Base-by-base conservation (phyloP, 148 eudicot genomes). In the Nepenthes gracilis region DNA sequence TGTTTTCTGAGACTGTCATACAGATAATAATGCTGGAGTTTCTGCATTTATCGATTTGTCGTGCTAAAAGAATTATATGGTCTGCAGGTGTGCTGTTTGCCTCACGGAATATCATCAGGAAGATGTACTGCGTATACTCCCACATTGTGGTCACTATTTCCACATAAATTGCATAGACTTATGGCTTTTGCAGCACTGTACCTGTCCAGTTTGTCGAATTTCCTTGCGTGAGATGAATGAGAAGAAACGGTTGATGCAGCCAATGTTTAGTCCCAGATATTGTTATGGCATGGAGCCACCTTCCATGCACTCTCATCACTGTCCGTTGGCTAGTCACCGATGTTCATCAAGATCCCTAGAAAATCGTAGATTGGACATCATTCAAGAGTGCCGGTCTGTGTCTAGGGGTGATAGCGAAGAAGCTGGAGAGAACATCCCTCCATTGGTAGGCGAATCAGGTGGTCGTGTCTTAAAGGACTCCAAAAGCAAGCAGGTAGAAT, bases 171-270 rank as follows among this genome's bases (percentile, higher is more conserved):
- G 97, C 74, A 81, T 91, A 47, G 97, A 83, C 73, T 71, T 83
- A 64, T 91, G 97, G 97, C 78, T 91, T 45, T 84, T 81, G 45
- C 92, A 87, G 64, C 86, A 87, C 64, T 83, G 85, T 59, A 91
- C 97, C 50, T 91, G 97, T 56, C 97, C 97, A 2, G 87, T 91
- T 54, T 91, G 97, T 55, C 81, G 97, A 13, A 66, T 87, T 36
- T 91, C 97, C 0, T 71, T 91, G 60, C 90, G 93, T 2, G 97
- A 83, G 35, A 54, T 67, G 34, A 72, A 72, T 59, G 90, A 84
- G 64, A 86, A 78, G 69, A 84, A 84, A 67, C 75, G 88, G n/a
- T 10, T 49, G 53, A 49, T 49, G 12, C 53, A 49, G 11, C 53
- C 53, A n/a, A 49, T 49, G 15, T 49, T 49, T 12, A 49, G 53